Base-by-base conservation (phyloP, 345 rosid genomes). In the Erodium maritimum region DNA sequence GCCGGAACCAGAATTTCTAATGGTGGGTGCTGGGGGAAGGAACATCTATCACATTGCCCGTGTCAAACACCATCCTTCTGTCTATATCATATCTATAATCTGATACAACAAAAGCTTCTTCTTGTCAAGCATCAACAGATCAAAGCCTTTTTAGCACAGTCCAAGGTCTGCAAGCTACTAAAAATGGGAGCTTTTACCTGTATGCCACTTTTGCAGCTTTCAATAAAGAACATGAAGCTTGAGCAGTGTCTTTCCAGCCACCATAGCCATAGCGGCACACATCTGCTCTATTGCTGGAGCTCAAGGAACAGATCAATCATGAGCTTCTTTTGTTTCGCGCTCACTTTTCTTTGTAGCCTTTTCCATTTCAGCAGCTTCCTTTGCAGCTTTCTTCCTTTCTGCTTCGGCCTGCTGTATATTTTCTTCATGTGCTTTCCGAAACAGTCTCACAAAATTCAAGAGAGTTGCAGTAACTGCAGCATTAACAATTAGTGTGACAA, bases 291-390 rank as follows among this genome's bases (percentile, higher is more conserved):
- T 61, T 37, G 62, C 18, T 19, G 58, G 57, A 66, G 70, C 59
- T 62, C 66, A 61, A 56, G 23, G 54, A 62, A 58, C 52, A 64
- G 61, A 24, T 63, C 57, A 33, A 46, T 56, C 55, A 24, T 73
- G 79, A 72, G 73, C 82, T 80, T 74, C 65, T 80, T 65, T 25
- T 37, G 46, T 37, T 11, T 37, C 46, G 14, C 10, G 6, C 11
- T 37, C 75, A 63, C 48, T 63, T 73, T 81, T 89, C 66, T 79
- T 89, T 23, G 84, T 89, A 0, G 94, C 81, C 79, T 82, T 87
- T 73, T 82, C 91, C 91, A 85, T 85, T 63, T 89, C 99, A 2
- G 96, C 99, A 2, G 96, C 95, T 71, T 93, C 99, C 65, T 93
- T 87, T 17, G 77, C 83, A 25, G 87, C 90, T 77, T 90, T 90